Conservation (phyloP, 345 rosid genomes). For the Linum tenue region DNA sequence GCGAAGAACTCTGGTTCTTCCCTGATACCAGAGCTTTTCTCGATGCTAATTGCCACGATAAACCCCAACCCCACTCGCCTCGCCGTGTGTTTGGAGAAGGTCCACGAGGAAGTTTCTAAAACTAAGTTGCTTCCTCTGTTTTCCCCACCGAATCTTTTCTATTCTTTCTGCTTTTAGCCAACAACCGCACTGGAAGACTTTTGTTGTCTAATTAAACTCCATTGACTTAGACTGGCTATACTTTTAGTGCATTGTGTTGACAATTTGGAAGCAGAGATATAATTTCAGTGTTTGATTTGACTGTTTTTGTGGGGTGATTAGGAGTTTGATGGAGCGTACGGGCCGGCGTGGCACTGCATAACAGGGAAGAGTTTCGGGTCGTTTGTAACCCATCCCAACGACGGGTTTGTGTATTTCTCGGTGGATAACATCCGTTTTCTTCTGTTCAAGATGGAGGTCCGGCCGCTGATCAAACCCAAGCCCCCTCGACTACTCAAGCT, state of each 20-base stretch:
- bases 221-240: too few relatives aligned
- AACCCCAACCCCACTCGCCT: constrained; percentile 28
- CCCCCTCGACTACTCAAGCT: constrained; percentile 1
- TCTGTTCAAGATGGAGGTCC: constrained; percentile 58
- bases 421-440: constrained; percentile 40
- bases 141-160: too few relatives aligned
- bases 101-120: not conserved
- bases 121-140: too few relatives aligned
- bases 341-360: constrained; percentile 49
- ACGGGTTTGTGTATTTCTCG: constrained; percentile 34
- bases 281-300: not conserved
- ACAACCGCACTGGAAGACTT: too few relatives aligned
- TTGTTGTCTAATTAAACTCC: too few relatives aligned
- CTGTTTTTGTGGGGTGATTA: constrained; percentile 1
- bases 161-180: too few relatives aligned
- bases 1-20: too few relatives aligned
- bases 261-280: too few relatives aligned
- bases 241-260: too few relatives aligned
- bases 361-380: constrained; percentile 38
- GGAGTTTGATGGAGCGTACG: constrained; percentile 32
- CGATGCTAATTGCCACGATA: constrained; percentile 18
- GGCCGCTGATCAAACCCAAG: constrained; percentile 15
- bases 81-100: constrained; percentile 44
- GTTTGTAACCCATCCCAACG: constrained; percentile 33
- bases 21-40: constrained; percentile 20